A percentile compares a stretch with the other conserved stretches of the same genome.
These are phyloP conservation scores for Lentinula detonsa DNA, from an alignment of 768 basidiomycete species.

Conservation along the genomic window DNA sequence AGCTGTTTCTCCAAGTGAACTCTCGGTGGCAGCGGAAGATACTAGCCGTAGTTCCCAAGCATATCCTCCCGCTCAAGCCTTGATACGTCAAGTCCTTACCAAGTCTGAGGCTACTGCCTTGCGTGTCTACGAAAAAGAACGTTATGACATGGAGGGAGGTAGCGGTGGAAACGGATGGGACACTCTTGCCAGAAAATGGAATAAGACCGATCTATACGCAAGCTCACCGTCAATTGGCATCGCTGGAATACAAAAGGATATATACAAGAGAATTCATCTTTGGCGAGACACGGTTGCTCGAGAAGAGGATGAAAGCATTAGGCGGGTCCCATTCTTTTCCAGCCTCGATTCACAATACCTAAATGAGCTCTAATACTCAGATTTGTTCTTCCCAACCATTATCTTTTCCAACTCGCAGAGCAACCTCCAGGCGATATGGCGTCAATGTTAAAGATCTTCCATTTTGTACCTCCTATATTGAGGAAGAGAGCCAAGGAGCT, in stretches of 20 bases:
- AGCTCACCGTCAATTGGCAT: slow-evolving; percentile 17
- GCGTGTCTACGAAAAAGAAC: slow-evolving; percentile 60
- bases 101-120: slow-evolving; percentile 76
- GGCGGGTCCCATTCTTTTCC: slow-evolving; percentile 36
- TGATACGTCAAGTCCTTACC: slow-evolving; percentile 59
- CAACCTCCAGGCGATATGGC: slow-evolving; percentile 61
- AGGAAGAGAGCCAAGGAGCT: slow-evolving; percentile 59
- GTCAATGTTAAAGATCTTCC: slow-evolving; percentile 53
- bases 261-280: slow-evolving; percentile 67
- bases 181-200: slow-evolving; percentile 76
- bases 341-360: background rate
- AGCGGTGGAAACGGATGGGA: slow-evolving; percentile 73
- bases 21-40: slow-evolving; percentile 4
- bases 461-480: slow-evolving; percentile 56
- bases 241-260: slow-evolving; percentile 41
- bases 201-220: slow-evolving; percentile 47
- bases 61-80: slow-evolving; percentile 22
- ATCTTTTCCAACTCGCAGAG: slow-evolving; percentile 69
- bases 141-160: slow-evolving; percentile 63
- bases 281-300: slow-evolving; percentile 82
- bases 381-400: slow-evolving; percentile 73
- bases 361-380: slow-evolving; percentile 24
- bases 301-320: slow-evolving; percentile 80
- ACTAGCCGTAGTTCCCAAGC: slow-evolving; percentile 13
- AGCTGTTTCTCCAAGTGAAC: slow-evolving; percentile 31